Evolutionary conservation across 176 grass and related monocot species (phyloP).

Genomic region (Oryza rufipogon): DNA sequence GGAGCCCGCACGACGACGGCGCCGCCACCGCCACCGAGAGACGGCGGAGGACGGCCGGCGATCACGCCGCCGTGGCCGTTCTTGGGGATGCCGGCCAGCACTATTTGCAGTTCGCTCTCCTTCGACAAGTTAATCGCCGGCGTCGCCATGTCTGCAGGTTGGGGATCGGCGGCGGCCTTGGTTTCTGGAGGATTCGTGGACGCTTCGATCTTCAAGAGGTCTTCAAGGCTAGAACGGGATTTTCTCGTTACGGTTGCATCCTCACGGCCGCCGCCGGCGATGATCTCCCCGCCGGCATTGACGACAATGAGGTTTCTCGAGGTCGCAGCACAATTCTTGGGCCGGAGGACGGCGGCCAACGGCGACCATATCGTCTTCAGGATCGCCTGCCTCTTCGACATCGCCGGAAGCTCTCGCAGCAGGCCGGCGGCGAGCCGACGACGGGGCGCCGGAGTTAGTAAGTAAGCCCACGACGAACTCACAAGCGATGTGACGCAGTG

Average conservation of each 20-base stretch:
- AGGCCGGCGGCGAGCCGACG: too few relatives aligned
- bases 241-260: neutral
- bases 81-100: neutral
- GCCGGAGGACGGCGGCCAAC: slow-evolving; percentile 14
- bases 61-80: too few relatives aligned
- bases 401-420: neutral
- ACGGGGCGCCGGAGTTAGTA: too few relatives aligned
- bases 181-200: neutral
- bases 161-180: neutral
- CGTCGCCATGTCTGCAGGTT: too few relatives aligned
- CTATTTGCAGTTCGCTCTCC: neutral
- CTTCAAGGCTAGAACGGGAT: slow-evolving; percentile 32
- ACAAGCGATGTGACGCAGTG: too few relatives aligned
- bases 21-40: neutral
- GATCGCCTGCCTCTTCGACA: neutral
- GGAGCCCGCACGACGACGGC: neutral
- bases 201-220: slow-evolving; percentile 43
- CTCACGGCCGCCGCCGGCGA: neutral
- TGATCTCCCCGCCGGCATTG: too few relatives aligned
- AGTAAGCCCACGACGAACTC: too few relatives aligned
- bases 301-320: neutral
- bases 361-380: slow-evolving; percentile 26
- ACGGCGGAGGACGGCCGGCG: neutral
- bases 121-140: neutral
- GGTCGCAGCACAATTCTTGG: neutral